phyloP scores from a whole-genome alignment of 106 monocot species.

The Ottelia alismoides region DNA sequence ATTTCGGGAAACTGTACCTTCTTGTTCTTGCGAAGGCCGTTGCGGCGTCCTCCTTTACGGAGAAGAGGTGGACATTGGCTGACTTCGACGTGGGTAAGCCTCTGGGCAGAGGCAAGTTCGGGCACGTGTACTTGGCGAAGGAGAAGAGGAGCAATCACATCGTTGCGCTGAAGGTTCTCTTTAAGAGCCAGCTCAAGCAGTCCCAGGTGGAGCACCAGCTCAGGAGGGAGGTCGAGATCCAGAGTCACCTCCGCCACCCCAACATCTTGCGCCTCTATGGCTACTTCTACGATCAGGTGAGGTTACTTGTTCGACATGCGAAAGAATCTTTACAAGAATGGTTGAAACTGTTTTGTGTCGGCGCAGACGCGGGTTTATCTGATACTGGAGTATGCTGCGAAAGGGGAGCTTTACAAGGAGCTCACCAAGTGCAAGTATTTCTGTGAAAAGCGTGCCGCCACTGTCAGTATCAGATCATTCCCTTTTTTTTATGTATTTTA shows the following conservation, averaged over 20 bases:
- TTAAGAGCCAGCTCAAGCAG: conserved; percentile 95
- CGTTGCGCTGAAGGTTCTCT: conserved; percentile 93
- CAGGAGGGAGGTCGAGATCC: conserved; percentile 93
- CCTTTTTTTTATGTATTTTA: too few relatives aligned
- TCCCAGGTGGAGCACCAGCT: conserved; percentile 97
- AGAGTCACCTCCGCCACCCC: conserved; percentile 84
- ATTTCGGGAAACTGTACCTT: too few relatives aligned
- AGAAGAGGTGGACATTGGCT: conserved; percentile 76
- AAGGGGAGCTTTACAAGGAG: conserved; percentile 97
- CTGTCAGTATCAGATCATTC: conserved; percentile 35
- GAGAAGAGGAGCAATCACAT: conserved; percentile 95
- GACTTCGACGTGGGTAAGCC: conserved; percentile 96
- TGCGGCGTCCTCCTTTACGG: conserved; percentile 21
- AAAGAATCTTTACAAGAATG: too few relatives aligned
- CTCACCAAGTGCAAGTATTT: conserved; percentile 91
- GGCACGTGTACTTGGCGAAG: conserved; percentile 92
- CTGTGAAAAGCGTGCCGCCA: conserved; percentile 85
- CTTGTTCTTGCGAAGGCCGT: conserved; percentile 22
- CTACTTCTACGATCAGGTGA: conserved; percentile 99
- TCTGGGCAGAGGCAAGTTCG: conserved; percentile 96
- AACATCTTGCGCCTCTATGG: conserved; percentile 96
- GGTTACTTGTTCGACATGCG: conserved; percentile 10
- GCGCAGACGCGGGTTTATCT: conserved; percentile 85
- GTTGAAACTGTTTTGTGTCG: background rate
- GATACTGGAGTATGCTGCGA: conserved; percentile 91